Percentiles rank a stretch among this genome's conserved stretches.
Conservation (phyloP, 768 basidiomycete genomes). For the Leucocoprinus sp. region DNA sequence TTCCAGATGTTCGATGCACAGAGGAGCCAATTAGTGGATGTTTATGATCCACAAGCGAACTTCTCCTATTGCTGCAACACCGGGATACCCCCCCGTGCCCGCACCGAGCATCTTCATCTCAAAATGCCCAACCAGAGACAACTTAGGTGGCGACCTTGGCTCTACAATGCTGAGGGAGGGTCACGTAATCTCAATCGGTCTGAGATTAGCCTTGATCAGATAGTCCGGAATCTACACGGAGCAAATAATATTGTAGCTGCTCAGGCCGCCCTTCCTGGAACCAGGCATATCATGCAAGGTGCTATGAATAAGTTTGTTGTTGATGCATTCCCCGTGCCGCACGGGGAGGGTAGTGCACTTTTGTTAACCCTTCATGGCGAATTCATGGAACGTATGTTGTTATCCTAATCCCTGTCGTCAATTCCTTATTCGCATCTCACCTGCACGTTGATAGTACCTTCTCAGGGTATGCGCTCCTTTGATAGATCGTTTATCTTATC, state of each 20-base stretch:
- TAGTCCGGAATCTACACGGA: slow-evolving; percentile 64
- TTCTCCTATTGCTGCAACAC: slow-evolving; percentile 90
- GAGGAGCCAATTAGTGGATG: slow-evolving; percentile 56
- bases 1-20: slow-evolving; percentile 80
- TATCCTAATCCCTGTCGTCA: not conserved
- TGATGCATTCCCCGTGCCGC: slow-evolving; percentile 74
- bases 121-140: slow-evolving; percentile 79
- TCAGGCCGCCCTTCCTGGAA: slow-evolving; percentile 59
- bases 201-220: slow-evolving; percentile 50
- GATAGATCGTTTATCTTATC: slow-evolving; percentile 87
- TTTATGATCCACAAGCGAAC: slow-evolving; percentile 80
- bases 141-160: slow-evolving; percentile 71
- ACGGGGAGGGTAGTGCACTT: slow-evolving; percentile 54
- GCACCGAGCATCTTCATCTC: slow-evolving; percentile 60
- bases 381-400: slow-evolving; percentile 68
- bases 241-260: slow-evolving; percentile 53
- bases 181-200: slow-evolving; percentile 77
- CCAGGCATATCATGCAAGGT: slow-evolving; percentile 64
- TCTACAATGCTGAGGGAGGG: slow-evolving; percentile 41
- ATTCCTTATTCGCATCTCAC: slow-evolving; percentile 3
- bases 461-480: slow-evolving; percentile 82
- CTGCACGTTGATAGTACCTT: slow-evolving; percentile 20
- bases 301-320: slow-evolving; percentile 54
- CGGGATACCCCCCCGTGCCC: slow-evolving; percentile 67
- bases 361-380: slow-evolving; percentile 81